Base-by-base conservation (phyloP, 805 yeast species). In the Lipomyces yamadae region DNA sequence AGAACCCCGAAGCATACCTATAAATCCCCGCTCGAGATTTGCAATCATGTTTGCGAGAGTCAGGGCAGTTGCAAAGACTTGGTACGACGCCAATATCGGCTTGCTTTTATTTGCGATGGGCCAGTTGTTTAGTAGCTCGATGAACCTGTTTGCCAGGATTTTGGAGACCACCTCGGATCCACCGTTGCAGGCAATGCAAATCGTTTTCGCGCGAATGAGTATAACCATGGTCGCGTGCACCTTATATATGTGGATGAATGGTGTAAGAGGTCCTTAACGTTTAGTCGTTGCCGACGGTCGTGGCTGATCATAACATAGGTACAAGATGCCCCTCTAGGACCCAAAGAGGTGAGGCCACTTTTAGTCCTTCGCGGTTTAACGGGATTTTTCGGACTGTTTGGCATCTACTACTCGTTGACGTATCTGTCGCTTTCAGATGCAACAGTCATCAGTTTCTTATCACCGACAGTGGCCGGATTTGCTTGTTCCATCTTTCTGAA, bases 381-480 rank as follows among this genome's bases (percentile, higher is more conserved):
- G 15, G 98, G 98, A 4, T 90, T 87, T 72, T 76, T 89, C 65
- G 96, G 97, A 2, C 96, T 92, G 4, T 88, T 88, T 74, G 88
- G 94, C 3, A 80, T 90, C 74, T 92, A 91, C 76, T 90, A 82
- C 75, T 86, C 96, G 0, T 79, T 92, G 70, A 82, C 86, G 78
- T 61, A 89, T 73, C 80, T 92, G 57, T 84, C 91, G 60, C 83
- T 92, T 4, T 87, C 93, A 10, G 97, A 92, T 74, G 90, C 96
- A 0, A 88, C 91, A 0, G 88, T 90, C 15, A 88, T 92, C 60
- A 86, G 94, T 1, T 92, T 92, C 72, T 77, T 92, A 73, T 81
- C 87, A 0, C 98, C 98, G 0, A 82, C 90, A 63, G 83, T 89
- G 18, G 89, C 97, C 0, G 90, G 92, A 0, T 77, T 91, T 30